A percentile compares a stretch with the other conserved stretches of the same genome.
Evolutionary conservation across 1,284 basidiomycete genomes (phyloP).

Genomic region (Sanguinoderma infundibulare): DNA sequence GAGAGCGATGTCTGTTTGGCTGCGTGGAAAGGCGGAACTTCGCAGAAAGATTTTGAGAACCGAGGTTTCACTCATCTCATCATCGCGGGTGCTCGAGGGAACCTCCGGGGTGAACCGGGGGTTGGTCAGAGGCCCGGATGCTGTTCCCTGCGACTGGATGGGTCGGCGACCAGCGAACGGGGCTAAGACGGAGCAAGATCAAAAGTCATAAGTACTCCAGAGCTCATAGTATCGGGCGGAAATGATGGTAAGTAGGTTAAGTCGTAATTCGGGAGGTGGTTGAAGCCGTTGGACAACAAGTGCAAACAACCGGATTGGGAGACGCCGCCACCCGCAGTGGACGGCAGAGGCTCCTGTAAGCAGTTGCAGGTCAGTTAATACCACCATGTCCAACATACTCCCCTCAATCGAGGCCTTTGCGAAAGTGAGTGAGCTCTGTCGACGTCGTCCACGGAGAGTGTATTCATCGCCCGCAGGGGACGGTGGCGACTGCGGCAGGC

Average conservation of each 20-base stretch:
- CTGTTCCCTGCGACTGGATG: too few species aligned
- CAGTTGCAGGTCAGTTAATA: background rate
- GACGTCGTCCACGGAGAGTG: background rate
- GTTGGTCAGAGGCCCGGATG: too few species aligned
- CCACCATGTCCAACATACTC: slow-evolving; percentile 39
- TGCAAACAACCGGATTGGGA: slow-evolving; percentile 9
- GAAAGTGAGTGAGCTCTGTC: slow-evolving; percentile 50
- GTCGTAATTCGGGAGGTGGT: background rate
- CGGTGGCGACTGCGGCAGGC: slow-evolving; percentile 68
- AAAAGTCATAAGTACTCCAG: too few species aligned
- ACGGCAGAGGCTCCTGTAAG: too few species aligned
- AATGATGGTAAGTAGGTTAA: background rate
- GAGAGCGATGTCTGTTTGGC: background rate
- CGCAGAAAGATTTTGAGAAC: background rate
- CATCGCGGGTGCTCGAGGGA: too few species aligned
- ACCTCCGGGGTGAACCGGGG: too few species aligned
- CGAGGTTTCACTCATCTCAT: background rate
- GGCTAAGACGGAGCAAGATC: too few species aligned
- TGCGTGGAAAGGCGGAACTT: background rate
- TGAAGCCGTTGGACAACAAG: slow-evolving; percentile 11
- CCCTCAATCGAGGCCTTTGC: slow-evolving; percentile 65
- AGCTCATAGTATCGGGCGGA: too few species aligned
- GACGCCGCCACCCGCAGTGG: background rate
- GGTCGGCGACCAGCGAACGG: too few species aligned
- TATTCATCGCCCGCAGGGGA: slow-evolving; percentile 50